phyloP scores from a whole-genome alignment of 140 eudicot species.

The Ambrosia hybrid region DNA sequence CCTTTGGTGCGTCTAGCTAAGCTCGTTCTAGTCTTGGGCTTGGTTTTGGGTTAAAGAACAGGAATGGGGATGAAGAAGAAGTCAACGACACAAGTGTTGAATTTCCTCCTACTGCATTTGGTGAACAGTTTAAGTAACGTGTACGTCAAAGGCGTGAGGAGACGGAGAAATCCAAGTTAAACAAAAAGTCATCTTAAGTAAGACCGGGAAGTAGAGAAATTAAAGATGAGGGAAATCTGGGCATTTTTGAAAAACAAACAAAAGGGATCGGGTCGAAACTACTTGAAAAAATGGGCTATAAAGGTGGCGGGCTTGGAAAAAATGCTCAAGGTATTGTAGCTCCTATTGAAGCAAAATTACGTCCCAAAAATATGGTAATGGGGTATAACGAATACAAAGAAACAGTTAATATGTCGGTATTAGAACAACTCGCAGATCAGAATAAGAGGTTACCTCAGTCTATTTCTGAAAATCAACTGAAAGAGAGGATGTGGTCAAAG shows the following conservation, averaged over 20 bases:
- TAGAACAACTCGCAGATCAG: constrained; percentile 46
- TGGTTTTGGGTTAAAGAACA: constrained; percentile 39
- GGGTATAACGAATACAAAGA: constrained; percentile 68
- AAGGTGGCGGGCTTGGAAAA: constrained; percentile 85
- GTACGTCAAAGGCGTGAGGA: constrained; percentile 61
- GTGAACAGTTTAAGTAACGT: constrained; percentile 63
- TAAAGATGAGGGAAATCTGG: constrained; percentile 35
- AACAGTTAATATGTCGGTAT: constrained; percentile 34
- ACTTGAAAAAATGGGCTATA: constrained; percentile 86
- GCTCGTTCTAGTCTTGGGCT: constrained; percentile 38
- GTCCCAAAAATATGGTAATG: constrained; percentile 85
- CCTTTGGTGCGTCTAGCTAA: constrained; percentile 36
- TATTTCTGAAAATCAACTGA: constrained; percentile 29
- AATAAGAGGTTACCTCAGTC: constrained; percentile 30
- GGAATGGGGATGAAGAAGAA: constrained; percentile 25
- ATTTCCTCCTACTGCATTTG: constrained; percentile 70
- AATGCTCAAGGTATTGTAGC: constrained; percentile 81
- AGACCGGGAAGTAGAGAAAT: neutral
- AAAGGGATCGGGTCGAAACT: constrained; percentile 59
- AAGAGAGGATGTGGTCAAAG: constrained; percentile 72
- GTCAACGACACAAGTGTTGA: constrained; percentile 33
- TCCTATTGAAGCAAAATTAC: constrained; percentile 80
- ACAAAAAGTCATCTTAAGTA: constrained; percentile 36
- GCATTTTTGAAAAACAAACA: constrained; percentile 63
- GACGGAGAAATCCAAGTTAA: no score